Percentiles rank a stretch among this genome's conserved stretches.
Conservation (phyloP, 768 basidiomycete species). For the Crassisporium funariophilum region DNA sequence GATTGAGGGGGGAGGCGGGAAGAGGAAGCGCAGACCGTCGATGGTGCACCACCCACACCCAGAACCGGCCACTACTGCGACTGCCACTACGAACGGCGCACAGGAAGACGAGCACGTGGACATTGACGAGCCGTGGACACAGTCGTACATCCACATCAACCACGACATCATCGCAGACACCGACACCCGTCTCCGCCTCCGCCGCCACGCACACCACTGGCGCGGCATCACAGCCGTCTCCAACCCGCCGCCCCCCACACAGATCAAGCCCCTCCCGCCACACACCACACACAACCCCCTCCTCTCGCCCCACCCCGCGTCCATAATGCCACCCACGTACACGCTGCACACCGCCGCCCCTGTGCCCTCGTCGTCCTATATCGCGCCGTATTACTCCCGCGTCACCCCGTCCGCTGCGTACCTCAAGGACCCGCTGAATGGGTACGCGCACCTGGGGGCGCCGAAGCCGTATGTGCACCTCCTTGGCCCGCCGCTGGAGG, state of each 20-base stretch:
- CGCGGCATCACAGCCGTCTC: slow-evolving; percentile 59
- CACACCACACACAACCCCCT: slow-evolving; percentile 17
- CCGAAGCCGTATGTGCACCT: slow-evolving; percentile 85
- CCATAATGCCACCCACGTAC: slow-evolving; percentile 61
- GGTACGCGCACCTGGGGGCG: slow-evolving; percentile 81
- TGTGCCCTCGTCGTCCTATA: slow-evolving; percentile 59
- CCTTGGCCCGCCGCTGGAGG: slow-evolving; percentile 72
- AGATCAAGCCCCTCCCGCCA: slow-evolving; percentile 27
- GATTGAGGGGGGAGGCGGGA: slow-evolving; percentile 38
- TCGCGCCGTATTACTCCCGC: slow-evolving; percentile 67
- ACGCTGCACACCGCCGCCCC: slow-evolving; percentile 64
- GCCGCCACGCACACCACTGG: slow-evolving; percentile 62
- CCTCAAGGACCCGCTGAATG: slow-evolving; percentile 78
- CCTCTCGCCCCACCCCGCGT: slow-evolving; percentile 35
- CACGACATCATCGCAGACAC: slow-evolving; percentile 47
- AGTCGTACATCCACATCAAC: slow-evolving; percentile 48
- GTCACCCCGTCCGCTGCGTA: slow-evolving; percentile 67
- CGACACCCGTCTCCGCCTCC: slow-evolving; percentile 50
- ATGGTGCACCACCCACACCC: slow-evolving; percentile 26
- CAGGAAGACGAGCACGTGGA: slow-evolving; percentile 52
- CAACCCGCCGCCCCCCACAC: slow-evolving; percentile 17
- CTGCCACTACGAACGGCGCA: slow-evolving; percentile 45
- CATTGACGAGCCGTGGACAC: slow-evolving; percentile 49
- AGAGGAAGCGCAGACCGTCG: slow-evolving; percentile 29
- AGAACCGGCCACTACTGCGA: slow-evolving; percentile 30